These are phyloP conservation scores for Aspergillus fructus DNA, from an alignment of 2,329 filamentous ascomycete species.

Conservation along the genomic window DNA sequence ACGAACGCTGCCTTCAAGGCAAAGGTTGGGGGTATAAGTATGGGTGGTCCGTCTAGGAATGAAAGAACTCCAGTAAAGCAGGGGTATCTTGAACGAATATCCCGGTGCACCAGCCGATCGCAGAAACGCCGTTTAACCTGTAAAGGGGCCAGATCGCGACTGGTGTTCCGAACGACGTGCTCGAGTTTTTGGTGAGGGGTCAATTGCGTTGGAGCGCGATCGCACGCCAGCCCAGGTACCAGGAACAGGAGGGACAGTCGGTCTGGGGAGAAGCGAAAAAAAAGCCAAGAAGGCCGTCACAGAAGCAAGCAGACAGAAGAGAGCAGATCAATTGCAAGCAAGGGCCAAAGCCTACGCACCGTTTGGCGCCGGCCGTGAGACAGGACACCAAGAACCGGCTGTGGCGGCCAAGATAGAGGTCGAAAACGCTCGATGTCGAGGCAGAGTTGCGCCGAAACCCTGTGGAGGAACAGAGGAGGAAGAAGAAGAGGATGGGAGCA, in stretches of 20 bases:
- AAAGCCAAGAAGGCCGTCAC: constrained; percentile 15
- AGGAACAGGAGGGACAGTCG: constrained; percentile 18
- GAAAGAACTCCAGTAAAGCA: constrained; percentile 30
- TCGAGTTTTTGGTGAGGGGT: constrained; percentile 1
- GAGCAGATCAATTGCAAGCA: constrained; percentile 21
- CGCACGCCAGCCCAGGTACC: constrained; percentile 15
- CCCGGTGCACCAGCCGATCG: constrained; percentile 17
- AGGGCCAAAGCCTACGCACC: constrained; percentile 46
- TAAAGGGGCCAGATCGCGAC: constrained; percentile 21
- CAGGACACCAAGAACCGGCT: constrained; percentile 48
- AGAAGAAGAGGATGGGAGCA: constrained; percentile 10
- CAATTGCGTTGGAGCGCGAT: constrained; percentile 16
- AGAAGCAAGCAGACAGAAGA: constrained; percentile 17
- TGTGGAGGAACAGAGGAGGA: constrained; percentile 18
- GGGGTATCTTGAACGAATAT: constrained; percentile 36
- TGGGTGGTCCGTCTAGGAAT: constrained; percentile 27
- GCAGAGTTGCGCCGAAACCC: constrained; percentile 27
- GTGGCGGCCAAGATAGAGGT: constrained; percentile 41
- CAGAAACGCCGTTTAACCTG: constrained; percentile 21
- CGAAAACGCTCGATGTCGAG: constrained; percentile 35
- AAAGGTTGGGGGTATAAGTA: constrained; percentile 22
- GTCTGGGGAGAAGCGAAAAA: constrained; percentile 14
- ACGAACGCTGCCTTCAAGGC: constrained; percentile 35
- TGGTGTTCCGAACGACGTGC: constrained; percentile 5
- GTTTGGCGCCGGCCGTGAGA: constrained; percentile 48